Evolutionary conservation across 176 grass and related monocot species (phyloP), one percentile per base, ranked within the genome.

Genomic region (Carex kokanica): DNA sequence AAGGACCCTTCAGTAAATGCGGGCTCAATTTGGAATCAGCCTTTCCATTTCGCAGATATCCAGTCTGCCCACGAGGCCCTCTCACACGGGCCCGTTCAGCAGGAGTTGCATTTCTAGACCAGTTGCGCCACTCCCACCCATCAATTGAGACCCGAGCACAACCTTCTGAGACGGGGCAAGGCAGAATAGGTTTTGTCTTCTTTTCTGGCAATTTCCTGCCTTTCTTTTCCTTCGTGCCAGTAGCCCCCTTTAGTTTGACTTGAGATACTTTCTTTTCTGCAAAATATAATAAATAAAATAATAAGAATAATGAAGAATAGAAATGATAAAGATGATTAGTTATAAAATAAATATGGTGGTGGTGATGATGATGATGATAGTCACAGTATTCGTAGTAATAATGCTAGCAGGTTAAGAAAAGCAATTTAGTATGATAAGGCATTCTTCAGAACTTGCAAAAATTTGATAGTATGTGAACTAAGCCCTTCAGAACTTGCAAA

Each of bases 71-170:
- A 57, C 36, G 90, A 54, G 84, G 89, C 51, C 95, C 92, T 90
- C 92, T 95, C 60, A 95, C 92, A 63, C 66, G 87, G 81, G 87
- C 84, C 80, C 91, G 89, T 60, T 98, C 92, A 71, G 95, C 85
- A 52, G 92, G 84, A 82, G 86, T 89, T 64, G 95, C 95, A 82
- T 86, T 93, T 8, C 88, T 86, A 8, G 91, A 94, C 95, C 95
- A 98, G 65, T 87, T 83, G 83, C 88, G 92, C 95, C 95, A 98
- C 6, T 91, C 92, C 95, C 95, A 98, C 64, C 95, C 95, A 70
- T 74, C 87, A 32, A 94, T 88, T 20, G 92, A 93, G 89, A 81
- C 88, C 80, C 89, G 90, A 88, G 92, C 92, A 90, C 91, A 98
- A 15, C 92, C 92, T 78, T 90, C 91, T 88, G 92, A 95, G 38